Base-by-base conservation (phyloP, 768 basidiomycete genomes). In the Amyloporia xantha region DNA sequence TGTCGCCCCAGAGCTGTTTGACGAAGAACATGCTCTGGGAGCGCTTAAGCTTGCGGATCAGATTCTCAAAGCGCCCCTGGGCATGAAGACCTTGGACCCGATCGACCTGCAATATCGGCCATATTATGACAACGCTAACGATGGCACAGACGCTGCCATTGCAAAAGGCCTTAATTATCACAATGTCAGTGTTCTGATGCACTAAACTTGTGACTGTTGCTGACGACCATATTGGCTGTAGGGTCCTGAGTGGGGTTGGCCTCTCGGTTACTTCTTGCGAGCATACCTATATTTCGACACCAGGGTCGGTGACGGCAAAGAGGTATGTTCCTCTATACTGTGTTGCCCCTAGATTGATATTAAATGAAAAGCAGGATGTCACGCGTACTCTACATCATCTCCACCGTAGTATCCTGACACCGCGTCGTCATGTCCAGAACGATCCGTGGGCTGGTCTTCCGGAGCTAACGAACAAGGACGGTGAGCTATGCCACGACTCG, bases 121-220 rank as follows among this genome's bases (percentile, higher is more conserved):
- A 7, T 70, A 78, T 53, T 96, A 99, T 63, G 91, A 98, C 68
- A 98, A 99, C 62, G 78, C 89, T 23, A 91, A 96, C 60, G 94
- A 99, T 62, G 82, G 85, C 1, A 69, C 71, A n/a, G 96, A 99
- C 59, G 69, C 79, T 38, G 69, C 82, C 2, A 68, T 93, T 44
- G 95, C 96, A 4, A 97, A 97, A 63, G 96, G 96, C 1, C 71
- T 88, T 68, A 99, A 98, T 65, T 94, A 95, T 62, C 91, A 97
- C 66, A 83, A 91, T 61, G 91, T 89, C 53, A 37, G 76, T 66
- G 39, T 51, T 44, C 7, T 44, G 30, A 17, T 23, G n/a, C 11
- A 24, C 24, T 28, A 23, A 7, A 15, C 17, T n/a, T 24, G 13
- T 41, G 36, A 33, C 40, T 50, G 10, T 37, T 21, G 40, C 50